Percentiles rank a stretch among this genome's conserved stretches.
These are phyloP conservation scores for Testicularia cyperi DNA, from an alignment of 1,284 basidiomycete species.

Conservation along the genomic window DNA sequence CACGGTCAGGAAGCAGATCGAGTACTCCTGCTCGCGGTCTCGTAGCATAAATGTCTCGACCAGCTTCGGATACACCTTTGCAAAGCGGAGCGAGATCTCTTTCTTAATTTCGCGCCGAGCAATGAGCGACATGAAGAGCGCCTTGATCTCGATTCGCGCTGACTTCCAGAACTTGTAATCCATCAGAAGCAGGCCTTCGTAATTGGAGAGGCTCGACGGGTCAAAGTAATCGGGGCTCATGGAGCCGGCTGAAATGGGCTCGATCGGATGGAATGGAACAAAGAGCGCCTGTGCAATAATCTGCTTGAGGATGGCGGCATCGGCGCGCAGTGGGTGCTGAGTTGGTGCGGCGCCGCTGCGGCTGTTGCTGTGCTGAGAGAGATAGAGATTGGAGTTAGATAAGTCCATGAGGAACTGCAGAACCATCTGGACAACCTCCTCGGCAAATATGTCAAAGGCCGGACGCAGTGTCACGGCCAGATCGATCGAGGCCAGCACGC, in stretches of 20 bases:
- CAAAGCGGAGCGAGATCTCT: constrained; percentile 67
- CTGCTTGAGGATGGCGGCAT: constrained; percentile 46
- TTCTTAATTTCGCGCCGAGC: constrained; percentile 72
- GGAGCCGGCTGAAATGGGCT: constrained; percentile 21
- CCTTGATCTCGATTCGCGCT: constrained; percentile 72
- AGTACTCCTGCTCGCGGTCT: constrained; percentile 58
- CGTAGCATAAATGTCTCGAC: constrained; percentile 57
- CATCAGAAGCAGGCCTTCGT: constrained; percentile 54
- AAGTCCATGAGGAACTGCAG: constrained; percentile 52
- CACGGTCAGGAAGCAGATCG: constrained; percentile 56
- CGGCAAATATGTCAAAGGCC: constrained; percentile 84
- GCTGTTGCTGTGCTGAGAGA: no score
- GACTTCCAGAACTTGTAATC: constrained; percentile 58
- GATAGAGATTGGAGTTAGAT: constrained; percentile 47
- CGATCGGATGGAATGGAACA: constrained; percentile 34
- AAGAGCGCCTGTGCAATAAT: constrained; percentile 42
- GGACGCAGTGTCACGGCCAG: constrained; percentile 85
- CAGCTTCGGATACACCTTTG: constrained; percentile 50
- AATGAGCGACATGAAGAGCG: constrained; percentile 77
- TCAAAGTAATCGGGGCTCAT: constrained; percentile 54
- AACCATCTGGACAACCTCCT: constrained; percentile 71
- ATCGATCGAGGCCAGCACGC: constrained; percentile 81
- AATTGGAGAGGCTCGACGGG: constrained; percentile 36
- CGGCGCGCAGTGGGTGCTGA: constrained; percentile 19
- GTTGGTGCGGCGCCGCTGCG: no score